Evolutionary conservation across 495 filamentous ascomycete genomes (phyloP), one percentile per base, ranked within the genome.

Genomic region (Penicillium daleae): DNA sequence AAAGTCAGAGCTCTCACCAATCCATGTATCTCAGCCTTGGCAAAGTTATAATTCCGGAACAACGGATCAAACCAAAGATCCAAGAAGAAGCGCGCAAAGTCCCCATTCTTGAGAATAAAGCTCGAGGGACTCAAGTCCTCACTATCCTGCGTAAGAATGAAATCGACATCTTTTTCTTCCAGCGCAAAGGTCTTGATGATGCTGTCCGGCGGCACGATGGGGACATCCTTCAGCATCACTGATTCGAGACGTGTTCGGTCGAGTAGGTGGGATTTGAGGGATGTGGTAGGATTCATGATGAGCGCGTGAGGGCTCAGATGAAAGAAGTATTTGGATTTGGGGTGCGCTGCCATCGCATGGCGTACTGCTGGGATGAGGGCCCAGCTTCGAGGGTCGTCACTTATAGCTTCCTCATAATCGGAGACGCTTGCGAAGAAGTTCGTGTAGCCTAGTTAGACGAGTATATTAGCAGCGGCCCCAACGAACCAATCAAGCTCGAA

Each of bases 41-140:
- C 92, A 71, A 98, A 98, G 68, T 95, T 95, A 77, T 98, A 98
- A 62, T 82, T 89, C 56, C 94, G 85, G 76, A 93, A 98, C 40
- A 98, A 72, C 29, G 96, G 96, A 75, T 97, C 93, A 68, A 92
- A 97, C 96, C 96, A 99, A 0, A 92, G 89, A 73, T 98, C 96
- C 44, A 98, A 78, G 67, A 99, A 90, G 80, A 92, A 98, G 57
- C 86, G 87, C 7, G 92, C 90, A 90, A 95, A 99, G 42, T 96
- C 90, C 2, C 95, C 93, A 59, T 88, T 87, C 54, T 84, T 82
- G 1, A 99, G 63, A n/a, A 97, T 72, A 57, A 96, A 90, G 76
- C 91, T 96, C 1, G 84, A 85, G 17, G 86, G 81, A 56, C 83
- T 85, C 46, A 99, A 66, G n/a, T 93, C 92, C 17, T 91, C 89